phyloP scores from a whole-genome alignment of 148 eudicot species.

The Hydrangea macrophylla region DNA sequence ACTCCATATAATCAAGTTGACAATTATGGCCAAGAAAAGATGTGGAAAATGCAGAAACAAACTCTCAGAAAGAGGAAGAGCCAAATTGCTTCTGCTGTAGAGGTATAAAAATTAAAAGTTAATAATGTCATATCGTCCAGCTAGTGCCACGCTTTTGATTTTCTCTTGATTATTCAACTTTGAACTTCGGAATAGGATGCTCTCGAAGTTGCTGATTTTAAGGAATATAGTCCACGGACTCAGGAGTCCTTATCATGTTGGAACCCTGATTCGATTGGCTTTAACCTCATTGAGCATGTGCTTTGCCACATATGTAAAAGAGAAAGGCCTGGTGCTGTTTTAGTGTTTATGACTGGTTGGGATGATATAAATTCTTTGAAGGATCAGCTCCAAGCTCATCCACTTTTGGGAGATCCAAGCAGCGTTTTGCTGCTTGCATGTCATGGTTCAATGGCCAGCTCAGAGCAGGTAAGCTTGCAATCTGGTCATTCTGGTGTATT shows the following conservation, averaged over 20 bases:
- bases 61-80: conserved; percentile 75
- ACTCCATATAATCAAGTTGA: conserved; percentile 89
- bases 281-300: conserved; percentile 88
- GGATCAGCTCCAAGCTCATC: conserved; percentile 92
- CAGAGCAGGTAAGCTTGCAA: conserved; percentile 70
- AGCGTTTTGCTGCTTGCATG: conserved; percentile 86
- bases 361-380: conserved; percentile 93
- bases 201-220: conserved; percentile 62
- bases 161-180: conserved; percentile 12
- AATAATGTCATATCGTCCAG: neutral
- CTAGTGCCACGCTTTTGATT: conserved; percentile 10
- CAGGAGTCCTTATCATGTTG: conserved; percentile 86
- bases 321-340: conserved; percentile 91
- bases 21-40: conserved; percentile 93
- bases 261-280: conserved; percentile 99
- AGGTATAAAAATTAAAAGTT: conserved; percentile 44
- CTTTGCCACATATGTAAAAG: conserved; percentile 75
- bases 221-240: conserved; percentile 56
- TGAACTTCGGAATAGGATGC: conserved; percentile 56
- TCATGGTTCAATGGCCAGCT: conserved; percentile 98
- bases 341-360: conserved; percentile 99
- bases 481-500: neutral
- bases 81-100: conserved; percentile 93
- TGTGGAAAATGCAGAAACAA: conserved; percentile 98
- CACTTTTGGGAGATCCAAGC: conserved; percentile 84